A percentile compares a stretch with the other conserved stretches of the same genome.
Conservation (phyloP, 2,329 filamentous ascomycete genomes). For the Penicillium sp. region DNA sequence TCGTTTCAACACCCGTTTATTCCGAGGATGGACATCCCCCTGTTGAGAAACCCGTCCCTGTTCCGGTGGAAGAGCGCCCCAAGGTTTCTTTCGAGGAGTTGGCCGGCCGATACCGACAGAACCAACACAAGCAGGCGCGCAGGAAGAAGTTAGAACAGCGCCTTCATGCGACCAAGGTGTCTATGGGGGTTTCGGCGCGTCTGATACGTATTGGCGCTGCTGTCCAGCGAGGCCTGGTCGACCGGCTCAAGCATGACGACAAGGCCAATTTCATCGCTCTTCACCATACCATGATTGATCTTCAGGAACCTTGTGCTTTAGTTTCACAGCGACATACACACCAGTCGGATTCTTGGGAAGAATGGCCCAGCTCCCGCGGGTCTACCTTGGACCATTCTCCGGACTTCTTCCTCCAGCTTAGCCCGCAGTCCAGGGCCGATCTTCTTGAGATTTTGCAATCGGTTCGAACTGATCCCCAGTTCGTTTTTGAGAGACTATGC, state of each 20-base stretch:
- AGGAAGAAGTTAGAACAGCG: slow-evolving; percentile 46
- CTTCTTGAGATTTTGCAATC: slow-evolving; percentile 80
- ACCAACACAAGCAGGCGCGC: slow-evolving; percentile 47
- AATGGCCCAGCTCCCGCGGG: slow-evolving; percentile 41
- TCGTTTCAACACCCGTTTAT: slow-evolving; percentile 25
- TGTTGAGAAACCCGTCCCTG: slow-evolving; percentile 20
- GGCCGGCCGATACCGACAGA: slow-evolving; percentile 47
- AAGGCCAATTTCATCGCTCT: slow-evolving; percentile 50
- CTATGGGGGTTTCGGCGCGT: slow-evolving; percentile 49
- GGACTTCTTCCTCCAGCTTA: slow-evolving; percentile 66
- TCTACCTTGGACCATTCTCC: slow-evolving; percentile 39
- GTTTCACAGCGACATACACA: slow-evolving; percentile 38
- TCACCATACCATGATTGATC: slow-evolving; percentile 50
- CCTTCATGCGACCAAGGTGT: slow-evolving; percentile 47
- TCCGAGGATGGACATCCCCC: slow-evolving; percentile 27
- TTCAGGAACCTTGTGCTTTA: slow-evolving; percentile 49
- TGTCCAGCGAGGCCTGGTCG: slow-evolving; percentile 51
- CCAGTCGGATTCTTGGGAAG: slow-evolving; percentile 41
- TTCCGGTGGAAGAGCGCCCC: slow-evolving; percentile 28
- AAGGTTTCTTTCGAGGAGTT: slow-evolving; percentile 51
- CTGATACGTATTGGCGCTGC: slow-evolving; percentile 47
- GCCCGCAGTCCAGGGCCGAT: slow-evolving; percentile 73
- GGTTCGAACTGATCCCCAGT: slow-evolving; percentile 84
- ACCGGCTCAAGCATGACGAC: slow-evolving; percentile 51
- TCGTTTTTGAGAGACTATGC: slow-evolving; percentile 80